Base-by-base conservation (phyloP, 169 alveolate genomes). In the Cryptosporidium felis region DNA sequence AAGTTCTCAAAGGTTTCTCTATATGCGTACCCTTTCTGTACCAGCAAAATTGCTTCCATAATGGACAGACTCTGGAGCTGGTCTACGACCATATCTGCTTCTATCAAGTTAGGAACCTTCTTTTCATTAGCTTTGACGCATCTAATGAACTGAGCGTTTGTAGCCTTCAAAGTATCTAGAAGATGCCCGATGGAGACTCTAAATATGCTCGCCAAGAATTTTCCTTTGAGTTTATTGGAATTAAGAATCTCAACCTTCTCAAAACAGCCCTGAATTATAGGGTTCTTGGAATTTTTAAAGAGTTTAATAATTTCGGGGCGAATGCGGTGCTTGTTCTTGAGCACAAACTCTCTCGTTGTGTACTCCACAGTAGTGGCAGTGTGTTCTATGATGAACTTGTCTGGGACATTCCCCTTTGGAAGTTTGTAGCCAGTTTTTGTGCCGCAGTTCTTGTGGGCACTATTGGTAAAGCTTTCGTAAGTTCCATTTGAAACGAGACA, bases 401-500 rank as follows among this genome's bases (percentile, higher is more conserved):
- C 21, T 3, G 88, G 61, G 1, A 82, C 88, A 28, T 66, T 88
- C 8, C 91, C 92, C 66, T 89, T 89, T 28, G 90, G 91, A 26
- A 49, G 49, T 21, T 56, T 51, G 80, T 79, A 89, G n/a, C 80
- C 65, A 26, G 62, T 80, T 28, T 82, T 89, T 3, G 34, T 82
- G 3, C 45, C 62, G 40, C 82, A 74, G 53, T 74, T 80, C 59
- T 89, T 89, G 61, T 89, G 92, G 1, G 90, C 81, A 32, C 90
- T 85, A 18, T 81, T 65, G 6, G 92, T 89, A 18, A 89, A 89
- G 30, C 88, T 62, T 18, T 80, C 89, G 51, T 80, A 82, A 1
- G 92, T 67, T 62, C 92, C 91, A 44, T 89, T 89, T 21, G 89
- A 82, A n/a, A 89, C 51, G 8, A 89, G 65, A 51, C 92, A 89